Evolutionary conservation across 2,329 filamentous ascomycete species (phyloP).

Genomic region (Scedosporium aurantiacum): DNA sequence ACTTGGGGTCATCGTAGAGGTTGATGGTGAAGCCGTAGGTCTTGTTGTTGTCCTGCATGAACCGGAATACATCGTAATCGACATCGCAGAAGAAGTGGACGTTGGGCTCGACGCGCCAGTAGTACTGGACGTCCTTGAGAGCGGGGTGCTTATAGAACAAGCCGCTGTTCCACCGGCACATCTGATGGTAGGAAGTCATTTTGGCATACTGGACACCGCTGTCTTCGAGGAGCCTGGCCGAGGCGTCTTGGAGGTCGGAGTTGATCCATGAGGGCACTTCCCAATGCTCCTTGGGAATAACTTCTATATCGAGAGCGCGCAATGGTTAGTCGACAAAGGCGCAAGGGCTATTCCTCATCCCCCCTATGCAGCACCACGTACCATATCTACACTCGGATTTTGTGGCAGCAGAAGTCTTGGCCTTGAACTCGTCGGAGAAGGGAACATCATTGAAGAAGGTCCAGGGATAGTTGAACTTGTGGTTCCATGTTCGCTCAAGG

Average conservation of each 20-base stretch:
- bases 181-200: conserved; percentile 89
- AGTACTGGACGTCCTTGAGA: conserved; percentile 71
- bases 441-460: conserved; percentile 97
- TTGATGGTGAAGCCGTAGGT: conserved; percentile 99
- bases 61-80: conserved; percentile 96
- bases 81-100: conserved; percentile 99
- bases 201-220: conserved; percentile 83
- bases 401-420: conserved; percentile 65
- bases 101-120: conserved; percentile 98
- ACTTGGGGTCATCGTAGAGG: conserved; percentile 83
- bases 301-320: conserved; percentile 37
- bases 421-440: conserved; percentile 89
- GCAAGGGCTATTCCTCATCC: background rate
- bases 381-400: conserved; percentile 83
- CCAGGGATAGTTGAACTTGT: conserved; percentile 99
- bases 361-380: conserved; percentile 25
- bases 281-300: conserved; percentile 95
- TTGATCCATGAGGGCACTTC: conserved; percentile 87
- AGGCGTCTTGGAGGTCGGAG: conserved; percentile 72
- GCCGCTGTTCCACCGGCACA: conserved; percentile 98
- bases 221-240: conserved; percentile 69
- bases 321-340: conserved; percentile 7
- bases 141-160: conserved; percentile 96
- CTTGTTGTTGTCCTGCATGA: conserved; percentile 97
- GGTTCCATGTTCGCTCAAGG: conserved; percentile 89